phyloP scores from a whole-genome alignment of 2,329 filamentous ascomycete species.

The Botrytis fragariae region DNA sequence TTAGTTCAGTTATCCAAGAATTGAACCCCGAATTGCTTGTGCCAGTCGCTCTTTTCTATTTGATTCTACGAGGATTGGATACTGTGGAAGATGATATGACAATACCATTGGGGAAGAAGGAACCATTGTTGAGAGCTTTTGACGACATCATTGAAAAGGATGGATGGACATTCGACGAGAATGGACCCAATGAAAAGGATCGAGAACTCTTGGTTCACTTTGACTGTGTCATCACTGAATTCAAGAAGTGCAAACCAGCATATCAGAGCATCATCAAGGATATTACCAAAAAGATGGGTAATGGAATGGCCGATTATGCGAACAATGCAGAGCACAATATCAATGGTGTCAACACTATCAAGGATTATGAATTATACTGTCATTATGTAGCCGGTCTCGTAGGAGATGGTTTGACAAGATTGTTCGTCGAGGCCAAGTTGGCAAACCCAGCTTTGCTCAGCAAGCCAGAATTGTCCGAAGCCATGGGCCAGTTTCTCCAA shows the following conservation, averaged over 20 bases:
- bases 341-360: conserved; percentile 76
- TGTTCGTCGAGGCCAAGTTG: conserved; percentile 84
- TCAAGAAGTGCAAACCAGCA: conserved; percentile 79
- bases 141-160: conserved; percentile 74
- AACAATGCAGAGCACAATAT: conserved; percentile 77
- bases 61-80: conserved; percentile 86
- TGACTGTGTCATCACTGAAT: conserved; percentile 79
- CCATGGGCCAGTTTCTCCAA: conserved; percentile 96
- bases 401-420: conserved; percentile 83
- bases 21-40: conserved; percentile 91
- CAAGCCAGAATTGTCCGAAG: conserved; percentile 78
- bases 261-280: conserved; percentile 89
- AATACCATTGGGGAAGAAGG: conserved; percentile 75
- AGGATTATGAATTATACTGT: conserved; percentile 95
- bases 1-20: conserved; percentile 90
- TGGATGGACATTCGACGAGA: conserved; percentile 87
- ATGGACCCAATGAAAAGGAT: conserved; percentile 90
- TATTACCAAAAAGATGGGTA: conserved; percentile 91
- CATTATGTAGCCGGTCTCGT: conserved; percentile 99
- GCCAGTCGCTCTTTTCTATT: conserved; percentile 87
- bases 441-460: conserved; percentile 82
- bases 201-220: conserved; percentile 90
- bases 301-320: conserved; percentile 97
- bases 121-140: conserved; percentile 81
- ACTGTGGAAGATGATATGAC: conserved; percentile 99